Evolutionary conservation across 768 basidiomycete genomes (phyloP), one percentile per base, ranked within the genome.

Genomic region (Rhodotorula graminis): DNA sequence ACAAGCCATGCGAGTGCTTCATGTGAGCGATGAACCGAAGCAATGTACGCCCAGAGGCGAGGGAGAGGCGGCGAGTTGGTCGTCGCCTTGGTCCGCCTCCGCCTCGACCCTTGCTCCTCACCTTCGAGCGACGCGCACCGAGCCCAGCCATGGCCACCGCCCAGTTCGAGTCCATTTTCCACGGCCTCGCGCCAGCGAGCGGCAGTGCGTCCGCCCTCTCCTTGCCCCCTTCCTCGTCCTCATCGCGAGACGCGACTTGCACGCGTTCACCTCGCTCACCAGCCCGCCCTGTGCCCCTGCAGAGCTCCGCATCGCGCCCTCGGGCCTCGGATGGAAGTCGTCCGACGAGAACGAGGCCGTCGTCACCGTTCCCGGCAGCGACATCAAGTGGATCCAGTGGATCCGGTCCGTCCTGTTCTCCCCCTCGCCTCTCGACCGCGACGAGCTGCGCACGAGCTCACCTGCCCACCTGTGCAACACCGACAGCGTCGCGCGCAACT

Each of bases 311-410:
- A 85, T 99, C 77, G 93, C 93, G 19, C 79, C 85, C 60, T 90
- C 88, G 76, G 96, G 96, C 58, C 88, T 98, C 84, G 96, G 92
- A 11, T 98, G 96, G 96, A 97, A 85, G 78, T 76, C 80, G 10
- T 85, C 86, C 60, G 90, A 91, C 27, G 85, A 83, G 23, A 87
- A 88, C 56, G 82, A 83, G 8, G 85, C 88, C 55, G 71, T 78
- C 58, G 84, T 84, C 21, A 87, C 89, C 19, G 84, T 94, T 69
- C 83, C 87, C 21, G 84, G 87, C 6, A 82, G 81, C 37, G 89
- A 92, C 77, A 89, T 96, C 75, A 93, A 91, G 81, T 92, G 89
- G 88, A 88, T 87, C 0, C 89, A 91, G 76, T 95, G 93, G 93
- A 83, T 92, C 40, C 88, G 93, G 80, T 80, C 15, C 44, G 77